Base-by-base conservation (phyloP, 1,284 basidiomycete genomes). In the Pseudozyma pruni region DNA sequence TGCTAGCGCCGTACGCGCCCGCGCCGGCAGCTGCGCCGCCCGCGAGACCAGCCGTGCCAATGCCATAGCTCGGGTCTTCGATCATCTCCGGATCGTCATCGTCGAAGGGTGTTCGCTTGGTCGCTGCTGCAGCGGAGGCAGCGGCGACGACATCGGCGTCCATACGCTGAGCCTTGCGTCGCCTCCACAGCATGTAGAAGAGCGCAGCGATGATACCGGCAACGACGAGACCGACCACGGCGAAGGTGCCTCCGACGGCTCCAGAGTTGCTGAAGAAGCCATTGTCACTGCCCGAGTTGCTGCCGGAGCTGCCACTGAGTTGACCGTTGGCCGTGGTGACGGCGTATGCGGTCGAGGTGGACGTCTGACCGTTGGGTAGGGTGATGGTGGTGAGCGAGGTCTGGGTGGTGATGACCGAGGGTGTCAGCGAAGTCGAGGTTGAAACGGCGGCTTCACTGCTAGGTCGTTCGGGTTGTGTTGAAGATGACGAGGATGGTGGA, bases 51-150 rank as follows among this genome's bases (percentile, higher is more conserved):
- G 38, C 57, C 2, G 53, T 58, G n/a, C 53, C 58, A 8, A 59
- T 57, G 22, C 68, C 76, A 45, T 76, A 78, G 60, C 47, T 53
- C 8, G 75, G 71, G n/a, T 74, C 58, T 31, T 78, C 76, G 52
- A 76, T 76, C 77, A 81, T 77, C 52, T 81, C 80, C 8, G 80
- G 79, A 48, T 82, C 80, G 40, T 82, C 80, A 39, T 81, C 80
- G 50, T 82, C 80, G 46, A 82, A 82, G 10, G 80, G 80, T 19
- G 79, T 81, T 20, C 80, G 57, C 37, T 64, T 78, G 22, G 76
- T 81, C 3, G 80, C 80, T 4, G 76, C 76, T 11, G 79, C 80
- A 22, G 80, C 80, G 3, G 78, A 77, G 23, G 80, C 79, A 17
- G 80, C 80, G 10, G 79, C 79, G 14, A 79, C 71, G 11, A 82